phyloP scores from a whole-genome alignment of 805 yeast genomes.

The Cyberlindnera xishuangbannaensis region DNA sequence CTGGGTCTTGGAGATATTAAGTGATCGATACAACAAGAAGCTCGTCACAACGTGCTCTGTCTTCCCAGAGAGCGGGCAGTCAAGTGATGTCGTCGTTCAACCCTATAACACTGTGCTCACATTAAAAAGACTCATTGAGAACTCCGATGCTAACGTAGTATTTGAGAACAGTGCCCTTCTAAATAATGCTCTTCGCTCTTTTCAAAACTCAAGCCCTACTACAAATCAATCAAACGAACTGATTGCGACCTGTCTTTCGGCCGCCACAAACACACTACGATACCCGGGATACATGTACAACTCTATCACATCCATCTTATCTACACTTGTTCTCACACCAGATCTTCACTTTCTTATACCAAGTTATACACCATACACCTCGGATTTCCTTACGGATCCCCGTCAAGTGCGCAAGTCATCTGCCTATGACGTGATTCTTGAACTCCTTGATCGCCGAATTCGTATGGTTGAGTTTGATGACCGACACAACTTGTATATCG shows the following conservation, averaged over 20 bases:
- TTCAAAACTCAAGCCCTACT: conserved; percentile 54
- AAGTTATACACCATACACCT: conserved; percentile 70
- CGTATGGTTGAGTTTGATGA: conserved; percentile 55
- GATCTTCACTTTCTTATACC: conserved; percentile 71
- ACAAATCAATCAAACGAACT: conserved; percentile 79
- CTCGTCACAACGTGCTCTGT: conserved; percentile 80
- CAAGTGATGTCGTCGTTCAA: conserved; percentile 96
- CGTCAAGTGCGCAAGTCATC: conserved; percentile 62
- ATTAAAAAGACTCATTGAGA: conserved; percentile 71
- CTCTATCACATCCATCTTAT: conserved; percentile 72
- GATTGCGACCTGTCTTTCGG: conserved; percentile 78
- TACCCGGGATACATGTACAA: conserved; percentile 91
- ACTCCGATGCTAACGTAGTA: conserved; percentile 82
- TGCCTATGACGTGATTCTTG: conserved; percentile 80
- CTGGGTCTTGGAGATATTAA: conserved; percentile 64
- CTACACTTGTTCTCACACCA: conserved; percentile 83
- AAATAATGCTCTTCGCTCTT: conserved; percentile 59
- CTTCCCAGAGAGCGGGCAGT: conserved; percentile 72
- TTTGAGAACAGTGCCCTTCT: conserved; percentile 85
- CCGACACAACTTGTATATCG: conserved; percentile 49
- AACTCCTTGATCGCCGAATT: conserved; percentile 70
- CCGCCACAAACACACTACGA: conserved; percentile 80
- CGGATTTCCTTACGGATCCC: conserved; percentile 57
- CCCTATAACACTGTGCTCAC: conserved; percentile 90
- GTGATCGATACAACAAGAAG: conserved; percentile 80